Evolutionary conservation across 2,329 filamentous ascomycete genomes (phyloP).

Genomic region (Lachnellula suecica): DNA sequence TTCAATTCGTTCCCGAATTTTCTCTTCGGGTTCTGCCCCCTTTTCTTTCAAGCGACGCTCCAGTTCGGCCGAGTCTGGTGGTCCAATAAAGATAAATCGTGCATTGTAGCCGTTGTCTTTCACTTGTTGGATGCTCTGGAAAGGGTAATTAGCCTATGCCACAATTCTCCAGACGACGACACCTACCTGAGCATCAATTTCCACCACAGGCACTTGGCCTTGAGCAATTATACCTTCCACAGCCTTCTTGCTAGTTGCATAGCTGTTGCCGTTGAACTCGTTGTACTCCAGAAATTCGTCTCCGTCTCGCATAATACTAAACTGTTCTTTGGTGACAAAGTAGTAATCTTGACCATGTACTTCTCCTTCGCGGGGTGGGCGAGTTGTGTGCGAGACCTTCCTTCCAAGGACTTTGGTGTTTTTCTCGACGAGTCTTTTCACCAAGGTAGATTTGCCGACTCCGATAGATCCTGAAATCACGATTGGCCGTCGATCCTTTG

Average conservation of each 20-base stretch:
- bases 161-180: background rate
- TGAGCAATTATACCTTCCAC: slow-evolving; percentile 51
- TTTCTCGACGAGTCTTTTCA: slow-evolving; percentile 61
- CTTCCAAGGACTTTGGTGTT: slow-evolving; percentile 65
- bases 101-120: slow-evolving; percentile 57
- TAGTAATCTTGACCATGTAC: slow-evolving; percentile 50
- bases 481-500: slow-evolving; percentile 53
- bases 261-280: slow-evolving; percentile 47
- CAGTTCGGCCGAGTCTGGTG: slow-evolving; percentile 39
- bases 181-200: slow-evolving; percentile 53
- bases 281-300: slow-evolving; percentile 59
- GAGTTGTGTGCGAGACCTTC: slow-evolving; percentile 55
- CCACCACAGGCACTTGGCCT: slow-evolving; percentile 60
- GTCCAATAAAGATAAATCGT: slow-evolving; percentile 53
- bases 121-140: slow-evolving; percentile 54
- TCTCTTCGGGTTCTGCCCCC: slow-evolving; percentile 45
- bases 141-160: slow-evolving; percentile 4
- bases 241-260: slow-evolving; percentile 55
- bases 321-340: slow-evolving; percentile 55
- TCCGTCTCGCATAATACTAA: slow-evolving; percentile 57
- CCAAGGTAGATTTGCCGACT: slow-evolving; percentile 62
- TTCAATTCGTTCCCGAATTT: slow-evolving; percentile 44
- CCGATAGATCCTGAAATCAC: slow-evolving; percentile 67
- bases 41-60: slow-evolving; percentile 42
- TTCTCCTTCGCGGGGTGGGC: slow-evolving; percentile 49